Evolutionary conservation across 2,329 filamentous ascomycete species (phyloP).

Genomic region (Ophiostoma perfectum): DNA sequence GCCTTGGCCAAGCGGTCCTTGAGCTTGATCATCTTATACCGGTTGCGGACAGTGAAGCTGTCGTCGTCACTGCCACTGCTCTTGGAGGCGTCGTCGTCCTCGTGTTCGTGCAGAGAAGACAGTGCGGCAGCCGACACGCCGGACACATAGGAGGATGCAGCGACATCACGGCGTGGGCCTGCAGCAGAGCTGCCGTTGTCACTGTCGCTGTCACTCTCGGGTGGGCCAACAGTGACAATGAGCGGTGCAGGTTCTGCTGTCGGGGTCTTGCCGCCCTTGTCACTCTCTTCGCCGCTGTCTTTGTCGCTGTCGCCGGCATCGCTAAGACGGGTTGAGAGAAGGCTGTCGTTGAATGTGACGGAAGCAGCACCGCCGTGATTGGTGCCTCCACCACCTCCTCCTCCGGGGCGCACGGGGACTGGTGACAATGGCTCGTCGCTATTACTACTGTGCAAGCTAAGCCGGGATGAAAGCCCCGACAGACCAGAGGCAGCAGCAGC

Average conservation of each 20-base stretch:
- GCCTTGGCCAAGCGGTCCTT: constrained; percentile 14
- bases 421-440: neutral
- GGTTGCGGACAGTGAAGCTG: constrained; percentile 16
- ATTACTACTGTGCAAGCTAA: constrained; percentile 8
- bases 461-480: neutral
- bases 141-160: neutral
- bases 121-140: neutral
- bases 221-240: constrained; percentile 1
- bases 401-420: neutral
- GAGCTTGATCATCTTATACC: constrained; percentile 16
- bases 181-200: neutral
- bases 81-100: neutral
- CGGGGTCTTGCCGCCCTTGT: neutral
- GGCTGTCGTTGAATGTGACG: constrained; percentile 15
- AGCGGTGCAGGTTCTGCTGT: neutral
- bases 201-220: constrained; percentile 1
- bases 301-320: neutral
- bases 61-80: constrained; percentile 13
- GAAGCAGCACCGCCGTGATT: neutral
- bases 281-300: neutral
- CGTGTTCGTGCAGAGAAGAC: neutral
- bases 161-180: neutral
- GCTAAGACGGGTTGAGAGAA: constrained; percentile 4
- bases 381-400: neutral
- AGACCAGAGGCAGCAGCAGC: neutral